Percentiles rank a stretch among this genome's conserved stretches.
phyloP scores from a whole-genome alignment of 2,329 filamentous ascomycete genomes.

The Penicillium sp. region DNA sequence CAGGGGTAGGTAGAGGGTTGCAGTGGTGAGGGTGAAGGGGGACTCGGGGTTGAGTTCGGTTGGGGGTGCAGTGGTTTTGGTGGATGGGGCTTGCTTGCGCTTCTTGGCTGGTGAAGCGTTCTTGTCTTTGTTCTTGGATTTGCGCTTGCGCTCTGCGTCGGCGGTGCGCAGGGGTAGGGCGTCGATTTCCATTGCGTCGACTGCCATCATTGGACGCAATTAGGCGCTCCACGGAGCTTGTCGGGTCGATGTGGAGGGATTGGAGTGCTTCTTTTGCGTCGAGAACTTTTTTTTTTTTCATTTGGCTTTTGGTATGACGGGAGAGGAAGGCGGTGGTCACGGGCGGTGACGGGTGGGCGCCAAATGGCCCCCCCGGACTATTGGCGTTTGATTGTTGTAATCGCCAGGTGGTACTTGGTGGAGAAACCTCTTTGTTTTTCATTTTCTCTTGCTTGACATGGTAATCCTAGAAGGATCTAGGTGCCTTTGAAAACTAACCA shows the following conservation, averaged over 20 bases:
- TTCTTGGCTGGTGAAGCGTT: constrained; percentile 42
- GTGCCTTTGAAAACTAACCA: constrained; percentile 16
- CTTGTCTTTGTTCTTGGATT: constrained; percentile 48
- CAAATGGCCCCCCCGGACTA: not conserved
- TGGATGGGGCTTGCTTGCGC: constrained; percentile 38
- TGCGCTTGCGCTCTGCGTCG: constrained; percentile 41
- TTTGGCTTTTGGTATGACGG: constrained; percentile 21
- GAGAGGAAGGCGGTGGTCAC: constrained; percentile 27
- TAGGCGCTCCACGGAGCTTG: constrained; percentile 23
- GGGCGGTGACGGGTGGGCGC: constrained; percentile 26
- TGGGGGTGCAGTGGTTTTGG: constrained; percentile 12
- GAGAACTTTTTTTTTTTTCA: constrained; percentile 34
- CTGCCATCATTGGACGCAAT: constrained; percentile 34
- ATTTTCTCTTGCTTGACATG: constrained; percentile 10
- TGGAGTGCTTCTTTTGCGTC: constrained; percentile 17
- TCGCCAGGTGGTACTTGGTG: not conserved
- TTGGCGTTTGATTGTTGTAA: constrained; percentile 9
- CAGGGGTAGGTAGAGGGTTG: constrained; percentile 68
- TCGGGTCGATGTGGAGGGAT: constrained; percentile 10
- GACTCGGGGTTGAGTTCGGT: constrained; percentile 48
- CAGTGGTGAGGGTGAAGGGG: constrained; percentile 75
- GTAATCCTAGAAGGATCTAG: constrained; percentile 1
- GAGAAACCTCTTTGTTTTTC: not conserved
- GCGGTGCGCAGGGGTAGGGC: constrained; percentile 21
- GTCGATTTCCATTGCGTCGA: constrained; percentile 44